phyloP scores from a whole-genome alignment of 2,329 filamentous ascomycete species.

The Colletotrichum scovillei region DNA sequence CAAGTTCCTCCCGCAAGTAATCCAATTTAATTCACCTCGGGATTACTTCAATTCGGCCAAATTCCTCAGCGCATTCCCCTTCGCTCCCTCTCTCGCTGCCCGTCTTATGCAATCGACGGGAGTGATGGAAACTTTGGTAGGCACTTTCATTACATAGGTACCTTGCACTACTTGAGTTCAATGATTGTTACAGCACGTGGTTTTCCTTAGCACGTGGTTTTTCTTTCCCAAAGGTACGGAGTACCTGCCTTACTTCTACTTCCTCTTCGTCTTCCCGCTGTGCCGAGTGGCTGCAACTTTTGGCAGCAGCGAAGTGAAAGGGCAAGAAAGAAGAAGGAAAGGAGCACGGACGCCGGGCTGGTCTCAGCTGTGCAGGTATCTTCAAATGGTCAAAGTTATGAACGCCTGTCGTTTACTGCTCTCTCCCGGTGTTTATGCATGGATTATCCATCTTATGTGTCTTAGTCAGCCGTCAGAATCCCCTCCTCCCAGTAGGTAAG shows the following conservation, averaged over 20 bases:
- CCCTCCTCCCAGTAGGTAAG: neutral
- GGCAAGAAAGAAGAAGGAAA: neutral
- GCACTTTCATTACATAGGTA: neutral
- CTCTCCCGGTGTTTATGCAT: neutral
- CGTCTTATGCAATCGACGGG: too few species aligned
- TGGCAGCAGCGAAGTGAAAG: neutral
- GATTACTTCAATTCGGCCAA: neutral
- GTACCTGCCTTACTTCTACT: too few species aligned
- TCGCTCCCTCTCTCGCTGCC: neutral
- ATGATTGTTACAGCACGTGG: neutral
- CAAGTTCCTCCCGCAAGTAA: neutral
- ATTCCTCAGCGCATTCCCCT: neutral
- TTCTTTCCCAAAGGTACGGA: neutral
- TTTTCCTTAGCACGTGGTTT: neutral
- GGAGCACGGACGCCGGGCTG: neutral
- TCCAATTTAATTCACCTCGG: neutral
- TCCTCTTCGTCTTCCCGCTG: neutral
- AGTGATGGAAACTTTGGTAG: too few species aligned
- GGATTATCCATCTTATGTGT: neutral
- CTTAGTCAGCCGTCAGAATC: neutral
- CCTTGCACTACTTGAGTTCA: neutral
- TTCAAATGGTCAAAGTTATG: slow-evolving; percentile 19
- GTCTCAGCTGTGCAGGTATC: slow-evolving; percentile 7
- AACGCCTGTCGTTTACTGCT: neutral
- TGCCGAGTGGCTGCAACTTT: neutral